These are phyloP conservation scores for Leccinellum luteum DNA, from an alignment of 768 basidiomycete genomes.

Conservation along the genomic window DNA sequence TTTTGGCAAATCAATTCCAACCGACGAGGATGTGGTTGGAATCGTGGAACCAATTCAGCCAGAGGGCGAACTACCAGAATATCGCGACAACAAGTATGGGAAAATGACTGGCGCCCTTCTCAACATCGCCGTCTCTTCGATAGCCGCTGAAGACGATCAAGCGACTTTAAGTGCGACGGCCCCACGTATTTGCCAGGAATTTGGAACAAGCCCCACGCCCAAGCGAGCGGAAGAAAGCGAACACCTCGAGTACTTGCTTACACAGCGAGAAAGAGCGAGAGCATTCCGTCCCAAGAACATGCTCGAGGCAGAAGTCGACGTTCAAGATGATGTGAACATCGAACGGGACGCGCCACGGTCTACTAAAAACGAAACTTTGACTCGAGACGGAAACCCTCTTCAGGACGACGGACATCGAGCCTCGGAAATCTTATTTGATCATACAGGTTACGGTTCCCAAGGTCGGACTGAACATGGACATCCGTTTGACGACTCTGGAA, in stretches of 20 bases:
- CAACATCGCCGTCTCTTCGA: neutral
- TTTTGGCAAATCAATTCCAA: slow-evolving; percentile 32
- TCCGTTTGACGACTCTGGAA: slow-evolving; percentile 15
- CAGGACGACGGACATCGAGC: neutral
- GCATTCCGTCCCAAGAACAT: slow-evolving; percentile 2
- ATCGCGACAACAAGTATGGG: slow-evolving; percentile 13
- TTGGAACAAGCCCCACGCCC: slow-evolving; percentile 28
- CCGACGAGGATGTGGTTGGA: slow-evolving; percentile 30
- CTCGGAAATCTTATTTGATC: neutral
- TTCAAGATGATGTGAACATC: neutral
- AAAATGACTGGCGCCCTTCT: slow-evolving; percentile 12
- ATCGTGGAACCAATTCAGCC: slow-evolving; percentile 15
- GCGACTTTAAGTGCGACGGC: neutral
- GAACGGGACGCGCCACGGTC: neutral
- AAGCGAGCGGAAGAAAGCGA: slow-evolving; percentile 9
- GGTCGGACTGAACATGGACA: neutral
- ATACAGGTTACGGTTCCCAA: neutral
- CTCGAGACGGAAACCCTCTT: neutral
- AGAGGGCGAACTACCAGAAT: slow-evolving; percentile 13
- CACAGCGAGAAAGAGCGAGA: slow-evolving; percentile 22
- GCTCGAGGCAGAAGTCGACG: neutral
- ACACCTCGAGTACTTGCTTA: slow-evolving; percentile 24
- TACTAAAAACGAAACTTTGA: neutral
- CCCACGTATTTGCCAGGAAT: slow-evolving; percentile 20
- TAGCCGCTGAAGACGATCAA: slow-evolving; percentile 13